Evolutionary conservation across 768 basidiomycete genomes (phyloP), one percentile per base, ranked within the genome.

Genomic region (Psilocybe azurescens): DNA sequence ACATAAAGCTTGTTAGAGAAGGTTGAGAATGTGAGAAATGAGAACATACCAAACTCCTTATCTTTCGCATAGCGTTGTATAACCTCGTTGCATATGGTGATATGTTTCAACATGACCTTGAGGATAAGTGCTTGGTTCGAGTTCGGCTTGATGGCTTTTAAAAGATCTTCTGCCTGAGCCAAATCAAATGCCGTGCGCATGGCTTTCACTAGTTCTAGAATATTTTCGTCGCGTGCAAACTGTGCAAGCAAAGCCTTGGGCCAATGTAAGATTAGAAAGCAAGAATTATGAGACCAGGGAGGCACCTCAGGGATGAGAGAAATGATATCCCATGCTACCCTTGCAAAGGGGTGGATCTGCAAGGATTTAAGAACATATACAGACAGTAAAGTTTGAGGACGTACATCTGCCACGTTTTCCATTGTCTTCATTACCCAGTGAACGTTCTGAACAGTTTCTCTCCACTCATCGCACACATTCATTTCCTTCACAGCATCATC

Each of bases 171-270:
- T 7, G 30, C 48, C 20, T 51, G 47, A 9, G 48, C 32, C 30
- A 58, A 51, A 39, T 58, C 57, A 24, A 58, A 58, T 10, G 49
- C 36, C 16, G 46, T 41, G 16, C 49, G 20, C n/a, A 58, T 58
- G 20, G 57, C 49, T 8, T 38, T 24, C 9, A 58, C 47, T 8
- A 58, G 49, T 4, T 18, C n/a, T 36, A 7, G 30, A 16, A 58
- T 39, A 16, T 58, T 58, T 6, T 51, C 14, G 16, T 58, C 57
- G 20, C 44, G 44, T 41, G 33, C 32, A 32, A 58, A 39, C 24
- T 58, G 57, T 24, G 11, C 41, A 14, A 44, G 14, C 5, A 44
- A 44, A 5, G 41, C 13, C 41, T 44, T 6, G n/a, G 41, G 14
- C n/a, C 41, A n/a, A 14, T 13, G 41, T 44, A 10, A n/a, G 14